Evolutionary conservation across 1,284 basidiomycete genomes (phyloP).

Genomic region (Paramarasmius palmivorus): DNA sequence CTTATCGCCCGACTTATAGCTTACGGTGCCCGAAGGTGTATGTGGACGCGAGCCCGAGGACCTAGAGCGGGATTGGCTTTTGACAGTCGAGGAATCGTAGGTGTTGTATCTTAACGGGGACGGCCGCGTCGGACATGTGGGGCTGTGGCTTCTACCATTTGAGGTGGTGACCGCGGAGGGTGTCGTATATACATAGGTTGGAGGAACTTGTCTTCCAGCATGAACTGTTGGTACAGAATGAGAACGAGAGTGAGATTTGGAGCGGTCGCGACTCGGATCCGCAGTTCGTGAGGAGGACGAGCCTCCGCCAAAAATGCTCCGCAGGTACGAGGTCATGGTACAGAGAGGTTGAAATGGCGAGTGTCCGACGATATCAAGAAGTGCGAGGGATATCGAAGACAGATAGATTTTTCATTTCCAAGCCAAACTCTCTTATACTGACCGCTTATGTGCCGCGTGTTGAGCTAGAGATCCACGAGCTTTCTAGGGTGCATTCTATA

Average conservation of each 20-base stretch:
- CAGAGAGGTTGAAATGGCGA: background rate
- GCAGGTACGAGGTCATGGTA: constrained; percentile 14
- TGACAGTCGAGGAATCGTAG: constrained; percentile 16
- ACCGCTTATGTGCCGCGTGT: too few species aligned
- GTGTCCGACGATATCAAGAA: too few species aligned
- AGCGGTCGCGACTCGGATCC: constrained; percentile 5
- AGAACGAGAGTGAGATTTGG: constrained; percentile 15
- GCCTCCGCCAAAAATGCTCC: constrained; percentile 10
- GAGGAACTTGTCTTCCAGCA: background rate
- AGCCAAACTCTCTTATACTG: too few species aligned
- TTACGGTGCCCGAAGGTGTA: constrained; percentile 14
- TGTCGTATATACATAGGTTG: constrained; percentile 9
- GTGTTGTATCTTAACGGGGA: constrained; percentile 20
- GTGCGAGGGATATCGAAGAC: too few species aligned
- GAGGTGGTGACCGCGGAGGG: constrained; percentile 2
- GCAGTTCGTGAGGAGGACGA: constrained; percentile 4
- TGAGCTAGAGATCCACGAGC: too few species aligned
- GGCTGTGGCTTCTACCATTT: constrained; percentile 2
- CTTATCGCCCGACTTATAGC: constrained; percentile 17
- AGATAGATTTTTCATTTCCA: too few species aligned
- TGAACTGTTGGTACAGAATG: constrained; percentile 7
- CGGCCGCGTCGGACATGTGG: constrained; percentile 11
- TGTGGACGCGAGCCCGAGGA: constrained; percentile 7
- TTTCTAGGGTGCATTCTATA: too few species aligned
- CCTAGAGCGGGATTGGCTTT: constrained; percentile 11